These are phyloP conservation scores for Leccinum longicurvipes DNA, from an alignment of 768 basidiomycete species.

Conservation along the genomic window DNA sequence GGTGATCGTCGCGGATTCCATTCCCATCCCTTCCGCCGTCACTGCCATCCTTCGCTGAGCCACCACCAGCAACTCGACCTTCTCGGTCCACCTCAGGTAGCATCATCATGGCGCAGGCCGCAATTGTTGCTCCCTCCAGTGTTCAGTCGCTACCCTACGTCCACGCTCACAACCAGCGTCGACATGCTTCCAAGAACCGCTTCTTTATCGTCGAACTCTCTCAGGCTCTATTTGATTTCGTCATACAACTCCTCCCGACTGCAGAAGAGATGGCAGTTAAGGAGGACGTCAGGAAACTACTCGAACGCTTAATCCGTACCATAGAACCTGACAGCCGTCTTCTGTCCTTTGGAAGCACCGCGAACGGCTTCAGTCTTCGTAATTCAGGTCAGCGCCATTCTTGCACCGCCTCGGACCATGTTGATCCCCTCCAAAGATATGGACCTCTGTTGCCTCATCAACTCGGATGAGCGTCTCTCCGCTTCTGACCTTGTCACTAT, in stretches of 20 bases:
- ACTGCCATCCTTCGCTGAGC: constrained; percentile 5
- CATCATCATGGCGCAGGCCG: constrained; percentile 28
- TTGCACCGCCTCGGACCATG: constrained; percentile 1
- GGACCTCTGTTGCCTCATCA: constrained; percentile 97
- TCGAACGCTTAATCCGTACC: constrained; percentile 92
- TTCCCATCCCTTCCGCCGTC: constrained; percentile 16
- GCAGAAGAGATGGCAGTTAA: constrained; percentile 89
- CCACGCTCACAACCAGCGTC: constrained; percentile 36
- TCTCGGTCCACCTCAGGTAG: not conserved
- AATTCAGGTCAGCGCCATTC: constrained; percentile 70
- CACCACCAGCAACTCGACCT: constrained; percentile 3
- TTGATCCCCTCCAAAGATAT: constrained; percentile 62
- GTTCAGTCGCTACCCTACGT: constrained; percentile 26
- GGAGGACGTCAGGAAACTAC: constrained; percentile 91
- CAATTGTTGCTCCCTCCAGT: constrained; percentile 17
- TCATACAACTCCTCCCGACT: constrained; percentile 87
- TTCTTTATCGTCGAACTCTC: constrained; percentile 76
- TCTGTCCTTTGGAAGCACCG: constrained; percentile 93
- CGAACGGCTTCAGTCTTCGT: constrained; percentile 93
- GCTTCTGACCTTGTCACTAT: constrained; percentile 91
- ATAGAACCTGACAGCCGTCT: constrained; percentile 90
- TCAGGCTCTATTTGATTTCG: constrained; percentile 89
- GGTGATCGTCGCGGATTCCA: constrained; percentile 29
- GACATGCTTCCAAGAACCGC: constrained; percentile 49
- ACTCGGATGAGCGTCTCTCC: constrained; percentile 73